Evolutionary conservation across 345 rosid species (phyloP).

Genomic region (Corchorus capsularis): DNA sequence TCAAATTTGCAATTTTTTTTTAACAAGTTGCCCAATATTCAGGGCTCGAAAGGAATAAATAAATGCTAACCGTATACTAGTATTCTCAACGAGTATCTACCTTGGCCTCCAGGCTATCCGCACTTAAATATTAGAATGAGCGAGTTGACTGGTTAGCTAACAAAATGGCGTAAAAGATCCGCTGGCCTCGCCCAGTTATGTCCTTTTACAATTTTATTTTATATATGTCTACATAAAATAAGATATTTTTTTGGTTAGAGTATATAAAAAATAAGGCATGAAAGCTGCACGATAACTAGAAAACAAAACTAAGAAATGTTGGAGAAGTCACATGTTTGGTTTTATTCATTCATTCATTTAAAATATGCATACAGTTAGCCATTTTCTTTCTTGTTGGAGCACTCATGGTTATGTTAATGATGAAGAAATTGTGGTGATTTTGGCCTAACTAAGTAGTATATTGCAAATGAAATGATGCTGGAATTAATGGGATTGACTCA

Average conservation of each 20-base stretch:
- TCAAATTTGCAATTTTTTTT: too few relatives aligned
- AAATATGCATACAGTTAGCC: neutral
- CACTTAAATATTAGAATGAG: neutral
- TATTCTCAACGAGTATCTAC: too few relatives aligned
- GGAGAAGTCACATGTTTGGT: conserved; percentile 3
- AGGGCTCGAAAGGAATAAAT: too few relatives aligned
- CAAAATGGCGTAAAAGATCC: neutral
- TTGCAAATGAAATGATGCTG: too few relatives aligned
- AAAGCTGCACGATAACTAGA: neutral
- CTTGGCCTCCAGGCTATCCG: neutral
- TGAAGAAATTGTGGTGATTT: neutral
- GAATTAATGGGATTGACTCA: neutral
- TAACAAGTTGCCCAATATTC: too few relatives aligned
- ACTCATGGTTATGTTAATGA: neutral
- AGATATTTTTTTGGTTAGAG: too few relatives aligned
- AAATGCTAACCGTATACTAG: too few relatives aligned
- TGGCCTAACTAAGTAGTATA: neutral
- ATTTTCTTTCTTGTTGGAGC: neutral
- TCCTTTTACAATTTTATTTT: neutral
- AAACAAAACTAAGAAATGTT: neutral
- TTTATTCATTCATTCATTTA: neutral
- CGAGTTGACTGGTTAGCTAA: neutral
- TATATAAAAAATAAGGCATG: neutral
- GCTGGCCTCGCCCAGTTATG: neutral
- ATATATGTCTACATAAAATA: neutral